A percentile compares a stretch with the other conserved stretches of the same genome.
phyloP scores from a whole-genome alignment of 768 basidiomycete genomes.

The Scleroderma bovista region DNA sequence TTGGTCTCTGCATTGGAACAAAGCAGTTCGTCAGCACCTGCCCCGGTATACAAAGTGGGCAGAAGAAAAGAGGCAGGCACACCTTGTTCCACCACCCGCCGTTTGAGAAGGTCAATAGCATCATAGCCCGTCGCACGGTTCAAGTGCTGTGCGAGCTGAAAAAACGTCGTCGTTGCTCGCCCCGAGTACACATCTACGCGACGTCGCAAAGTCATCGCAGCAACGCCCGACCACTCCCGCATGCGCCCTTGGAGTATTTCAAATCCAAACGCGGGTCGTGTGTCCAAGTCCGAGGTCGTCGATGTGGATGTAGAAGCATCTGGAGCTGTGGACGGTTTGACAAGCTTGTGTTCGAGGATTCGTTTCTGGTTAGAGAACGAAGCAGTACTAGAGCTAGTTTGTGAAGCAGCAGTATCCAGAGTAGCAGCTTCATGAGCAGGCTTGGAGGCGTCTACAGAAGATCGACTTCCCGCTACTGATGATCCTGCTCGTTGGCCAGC shows the following conservation, averaged over 20 bases:
- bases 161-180: slow-evolving; percentile 54
- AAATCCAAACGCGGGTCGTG: slow-evolving; percentile 10
- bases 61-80: slow-evolving; percentile 17
- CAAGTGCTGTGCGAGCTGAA: slow-evolving; percentile 69
- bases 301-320: not conserved
- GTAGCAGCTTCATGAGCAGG: not conserved
- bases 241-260: slow-evolving; percentile 33
- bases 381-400: not conserved
- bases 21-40: not conserved
- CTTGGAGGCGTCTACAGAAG: no score
- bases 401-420: not conserved
- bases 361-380: not conserved
- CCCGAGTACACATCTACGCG: slow-evolving; percentile 56
- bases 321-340: not conserved
- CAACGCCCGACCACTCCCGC: slow-evolving; percentile 42
- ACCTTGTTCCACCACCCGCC: slow-evolving; percentile 79
- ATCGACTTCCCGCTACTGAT: no score
- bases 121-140: slow-evolving; percentile 91
- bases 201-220: slow-evolving; percentile 35
- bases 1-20: slow-evolving; percentile 45
- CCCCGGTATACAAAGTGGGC: no score
- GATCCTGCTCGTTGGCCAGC: not conserved
- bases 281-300: not conserved
- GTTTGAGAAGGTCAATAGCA: slow-evolving; percentile 78
- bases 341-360: not conserved